These are phyloP conservation scores for Teratosphaeria gauchensis DNA, from an alignment of 2,329 filamentous ascomycete species.

Conservation along the genomic window DNA sequence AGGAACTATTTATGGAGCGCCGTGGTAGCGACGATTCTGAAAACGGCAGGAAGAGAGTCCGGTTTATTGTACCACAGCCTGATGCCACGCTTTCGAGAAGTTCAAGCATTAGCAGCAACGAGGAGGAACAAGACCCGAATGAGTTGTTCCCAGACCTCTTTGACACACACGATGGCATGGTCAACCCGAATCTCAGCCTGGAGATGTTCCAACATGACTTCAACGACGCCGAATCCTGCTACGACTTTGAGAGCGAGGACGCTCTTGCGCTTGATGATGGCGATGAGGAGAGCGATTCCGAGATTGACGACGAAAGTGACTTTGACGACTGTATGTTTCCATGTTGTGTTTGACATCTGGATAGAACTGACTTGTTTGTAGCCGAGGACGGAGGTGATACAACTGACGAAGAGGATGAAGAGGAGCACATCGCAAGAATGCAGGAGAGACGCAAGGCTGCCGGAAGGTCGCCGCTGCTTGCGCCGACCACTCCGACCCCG, in stretches of 20 bases:
- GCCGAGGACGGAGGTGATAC: constrained; percentile 28
- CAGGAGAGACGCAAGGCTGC: constrained; percentile 12
- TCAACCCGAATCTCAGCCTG: constrained; percentile 10
- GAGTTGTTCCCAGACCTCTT: constrained; percentile 28
- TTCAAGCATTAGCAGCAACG: constrained; percentile 20
- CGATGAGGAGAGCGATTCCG: constrained; percentile 18
- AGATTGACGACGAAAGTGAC: constrained; percentile 18
- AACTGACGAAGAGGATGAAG: constrained; percentile 26
- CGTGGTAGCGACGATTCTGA: constrained; percentile 15
- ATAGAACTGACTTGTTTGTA: constrained; percentile 19
- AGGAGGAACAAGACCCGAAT: constrained; percentile 21
- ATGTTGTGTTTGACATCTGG: neutral
- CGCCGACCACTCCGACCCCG: constrained; percentile 13
- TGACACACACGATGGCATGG: constrained; percentile 15
- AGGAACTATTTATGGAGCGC: constrained; percentile 12
- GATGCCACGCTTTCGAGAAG: constrained; percentile 16
- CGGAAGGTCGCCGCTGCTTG: constrained; percentile 7
- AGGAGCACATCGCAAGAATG: constrained; percentile 15
- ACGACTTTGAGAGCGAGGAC: constrained; percentile 27
- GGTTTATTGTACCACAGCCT: constrained; percentile 21
- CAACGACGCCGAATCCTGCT: constrained; percentile 23
- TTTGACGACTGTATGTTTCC: constrained; percentile 22
- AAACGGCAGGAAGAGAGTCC: constrained; percentile 24
- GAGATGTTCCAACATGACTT: constrained; percentile 12
- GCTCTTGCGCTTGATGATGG: constrained; percentile 19